Percentiles rank a stretch among this genome's conserved stretches.
Conservation (phyloP, 2,329 filamentous ascomycete species). For the Rhinocladiella similis region DNA sequence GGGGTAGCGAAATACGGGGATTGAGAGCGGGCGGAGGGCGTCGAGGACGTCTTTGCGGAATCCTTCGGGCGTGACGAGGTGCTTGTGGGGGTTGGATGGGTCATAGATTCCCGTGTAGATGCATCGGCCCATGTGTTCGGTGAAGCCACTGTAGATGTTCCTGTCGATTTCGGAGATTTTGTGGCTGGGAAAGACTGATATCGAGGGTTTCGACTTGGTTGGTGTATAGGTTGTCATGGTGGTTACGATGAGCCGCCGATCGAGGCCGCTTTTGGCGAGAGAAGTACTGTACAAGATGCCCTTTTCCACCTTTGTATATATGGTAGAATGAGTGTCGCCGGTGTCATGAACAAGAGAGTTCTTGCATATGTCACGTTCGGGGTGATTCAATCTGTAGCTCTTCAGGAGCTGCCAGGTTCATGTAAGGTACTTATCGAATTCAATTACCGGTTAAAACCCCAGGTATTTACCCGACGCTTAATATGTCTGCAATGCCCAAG, state of each 20-base stretch:
- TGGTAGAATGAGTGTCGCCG: too few species aligned
- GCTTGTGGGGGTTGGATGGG: conserved; percentile 58
- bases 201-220: conserved; percentile 61
- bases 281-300: neutral
- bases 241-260: neutral
- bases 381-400: too few species aligned
- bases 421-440: neutral
- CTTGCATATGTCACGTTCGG: too few species aligned
- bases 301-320: too few species aligned
- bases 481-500: too few species aligned
- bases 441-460: neutral
- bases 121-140: conserved; percentile 88
- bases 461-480: neutral
- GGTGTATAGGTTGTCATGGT: conserved; percentile 72
- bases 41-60: conserved; percentile 78
- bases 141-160: conserved; percentile 82
- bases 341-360: too few species aligned
- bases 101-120: conserved; percentile 88
- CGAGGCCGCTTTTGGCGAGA: too few species aligned
- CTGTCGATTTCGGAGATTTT: conserved; percentile 73
- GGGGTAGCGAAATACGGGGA: conserved; percentile 70
- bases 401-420: neutral
- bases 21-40: conserved; percentile 70
- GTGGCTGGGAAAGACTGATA: conserved; percentile 62
- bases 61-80: conserved; percentile 69